Evolutionary conservation across 106 monocot genomes (phyloP).

Genomic region (Iris macrosiphon): DNA sequence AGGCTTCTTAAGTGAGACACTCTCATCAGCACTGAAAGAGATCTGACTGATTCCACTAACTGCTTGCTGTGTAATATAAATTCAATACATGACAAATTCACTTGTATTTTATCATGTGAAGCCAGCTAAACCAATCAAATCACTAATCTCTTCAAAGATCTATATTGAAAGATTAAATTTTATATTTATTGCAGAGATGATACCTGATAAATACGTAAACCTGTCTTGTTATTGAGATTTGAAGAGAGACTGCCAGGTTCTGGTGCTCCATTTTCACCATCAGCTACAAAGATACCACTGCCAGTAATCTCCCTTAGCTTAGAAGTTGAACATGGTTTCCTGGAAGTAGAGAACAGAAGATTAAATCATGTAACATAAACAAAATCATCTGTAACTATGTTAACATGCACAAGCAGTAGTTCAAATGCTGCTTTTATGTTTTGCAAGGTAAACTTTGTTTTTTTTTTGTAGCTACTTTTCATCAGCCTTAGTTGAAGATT

Average conservation of each 20-base stretch:
- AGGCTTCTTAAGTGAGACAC: slow-evolving; percentile 44
- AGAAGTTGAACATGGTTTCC: slow-evolving; percentile 69
- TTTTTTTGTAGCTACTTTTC: too few relatives aligned
- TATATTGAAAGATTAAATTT: neutral
- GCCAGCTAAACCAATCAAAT: too few relatives aligned
- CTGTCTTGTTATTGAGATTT: slow-evolving; percentile 26
- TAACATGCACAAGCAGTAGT: too few relatives aligned
- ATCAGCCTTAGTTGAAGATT: too few relatives aligned
- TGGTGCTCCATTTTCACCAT: slow-evolving; percentile 20
- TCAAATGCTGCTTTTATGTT: too few relatives aligned
- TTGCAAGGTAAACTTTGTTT: too few relatives aligned
- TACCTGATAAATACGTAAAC: slow-evolving; percentile 39
- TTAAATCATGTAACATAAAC: too few relatives aligned
- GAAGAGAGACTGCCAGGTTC: slow-evolving; percentile 29
- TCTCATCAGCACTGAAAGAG: slow-evolving; percentile 47
- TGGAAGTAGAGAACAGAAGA: slow-evolving; percentile 19
- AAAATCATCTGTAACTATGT: too few relatives aligned
- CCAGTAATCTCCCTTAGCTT: slow-evolving; percentile 82
- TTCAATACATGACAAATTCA: neutral
- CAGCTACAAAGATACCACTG: slow-evolving; percentile 65
- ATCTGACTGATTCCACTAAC: slow-evolving; percentile 39
- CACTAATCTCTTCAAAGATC: neutral
- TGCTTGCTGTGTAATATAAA: slow-evolving; percentile 26
- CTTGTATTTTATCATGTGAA: too few relatives aligned
- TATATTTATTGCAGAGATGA: too few relatives aligned